Evolutionary conservation across 768 basidiomycete genomes (phyloP).

Genomic region (Trametes punicea): DNA sequence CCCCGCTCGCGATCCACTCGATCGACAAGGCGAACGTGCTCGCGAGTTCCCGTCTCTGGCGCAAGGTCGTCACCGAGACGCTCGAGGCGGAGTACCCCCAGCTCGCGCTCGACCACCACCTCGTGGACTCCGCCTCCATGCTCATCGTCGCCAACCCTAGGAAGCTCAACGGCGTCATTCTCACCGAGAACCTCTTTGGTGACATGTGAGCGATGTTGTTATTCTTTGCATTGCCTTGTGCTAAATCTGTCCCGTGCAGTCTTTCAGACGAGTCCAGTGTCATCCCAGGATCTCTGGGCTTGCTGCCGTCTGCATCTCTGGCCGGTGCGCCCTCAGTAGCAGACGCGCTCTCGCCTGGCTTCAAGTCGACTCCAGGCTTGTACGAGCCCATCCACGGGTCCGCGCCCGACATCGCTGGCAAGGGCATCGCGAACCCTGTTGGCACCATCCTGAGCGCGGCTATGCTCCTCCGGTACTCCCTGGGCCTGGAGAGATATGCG

Average conservation of each 20-base stretch:
- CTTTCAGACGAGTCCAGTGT: conserved; percentile 96
- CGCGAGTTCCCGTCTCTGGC: conserved; percentile 91
- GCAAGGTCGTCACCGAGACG: conserved; percentile 87
- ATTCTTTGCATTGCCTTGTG: neutral
- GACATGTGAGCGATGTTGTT: conserved; percentile 74
- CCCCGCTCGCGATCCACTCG: conserved; percentile 86
- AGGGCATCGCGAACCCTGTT: conserved; percentile 88
- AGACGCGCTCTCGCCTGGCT: conserved; percentile 45
- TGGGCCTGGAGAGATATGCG: conserved; percentile 84
- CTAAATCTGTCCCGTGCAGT: conserved; percentile 37
- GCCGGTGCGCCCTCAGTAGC: conserved; percentile 73
- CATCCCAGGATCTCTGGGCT: conserved; percentile 95
- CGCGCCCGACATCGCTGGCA: conserved; percentile 92
- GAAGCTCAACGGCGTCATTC: conserved; percentile 91
- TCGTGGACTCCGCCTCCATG: conserved; percentile 98
- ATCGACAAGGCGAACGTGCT: conserved; percentile 99
- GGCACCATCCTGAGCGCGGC: conserved; percentile 96
- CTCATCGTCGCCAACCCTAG: conserved; percentile 84
- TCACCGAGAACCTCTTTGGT: conserved; percentile 96
- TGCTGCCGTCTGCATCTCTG: conserved; percentile 94
- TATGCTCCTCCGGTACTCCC: conserved; percentile 93
- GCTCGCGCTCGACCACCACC: conserved; percentile 80
- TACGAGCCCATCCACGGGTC: conserved; percentile 99
- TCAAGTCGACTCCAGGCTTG: conserved; percentile 79
- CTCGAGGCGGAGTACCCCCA: conserved; percentile 85